Evolutionary conservation across 768 basidiomycete genomes (phyloP).

Genomic region (Thelephora ganbajun): DNA sequence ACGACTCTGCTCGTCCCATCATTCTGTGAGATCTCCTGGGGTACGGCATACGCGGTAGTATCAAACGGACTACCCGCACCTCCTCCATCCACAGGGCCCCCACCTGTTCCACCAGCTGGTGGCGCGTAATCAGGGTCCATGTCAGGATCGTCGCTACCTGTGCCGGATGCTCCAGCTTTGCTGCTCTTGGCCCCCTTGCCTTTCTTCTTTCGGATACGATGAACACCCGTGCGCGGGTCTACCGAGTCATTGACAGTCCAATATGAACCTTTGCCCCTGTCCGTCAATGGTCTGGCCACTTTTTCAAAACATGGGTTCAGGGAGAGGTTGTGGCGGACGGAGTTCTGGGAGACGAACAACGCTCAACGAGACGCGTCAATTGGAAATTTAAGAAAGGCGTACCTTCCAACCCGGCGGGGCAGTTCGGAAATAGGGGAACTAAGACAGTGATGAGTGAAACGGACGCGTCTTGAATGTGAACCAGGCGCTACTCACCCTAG

Average conservation of each 20-base stretch:
- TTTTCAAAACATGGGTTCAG: conserved; percentile 88
- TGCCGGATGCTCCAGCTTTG: conserved; percentile 29
- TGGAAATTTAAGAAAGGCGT: conserved; percentile 16
- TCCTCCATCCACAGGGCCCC: conserved; percentile 39
- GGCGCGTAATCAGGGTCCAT: conserved; percentile 53
- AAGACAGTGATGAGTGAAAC: conserved; percentile 7
- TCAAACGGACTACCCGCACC: conserved; percentile 37
- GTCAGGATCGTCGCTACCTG: conserved; percentile 5
- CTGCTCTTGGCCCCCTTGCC: conserved; percentile 39
- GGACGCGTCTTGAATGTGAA: not conserved
- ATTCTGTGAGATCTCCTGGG: too few species aligned
- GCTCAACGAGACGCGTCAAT: conserved; percentile 8
- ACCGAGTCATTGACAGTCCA: conserved; percentile 90
- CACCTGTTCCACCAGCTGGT: conserved; percentile 19
- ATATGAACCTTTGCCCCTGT: conserved; percentile 83
- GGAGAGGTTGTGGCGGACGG: conserved; percentile 82
- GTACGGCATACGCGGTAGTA: conserved; percentile 31
- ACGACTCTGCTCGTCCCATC: too few species aligned
- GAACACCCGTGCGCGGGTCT: conserved; percentile 80
- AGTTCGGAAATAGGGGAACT: conserved; percentile 84
- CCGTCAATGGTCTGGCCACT: conserved; percentile 81
- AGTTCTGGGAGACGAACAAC: conserved; percentile 44
- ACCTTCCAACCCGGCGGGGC: conserved; percentile 92
- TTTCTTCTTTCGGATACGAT: conserved; percentile 82
- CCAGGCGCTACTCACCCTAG: conserved; percentile 41